Base-by-base conservation (phyloP, 805 yeast genomes). In the Kluyveromyces siamensis region DNA sequence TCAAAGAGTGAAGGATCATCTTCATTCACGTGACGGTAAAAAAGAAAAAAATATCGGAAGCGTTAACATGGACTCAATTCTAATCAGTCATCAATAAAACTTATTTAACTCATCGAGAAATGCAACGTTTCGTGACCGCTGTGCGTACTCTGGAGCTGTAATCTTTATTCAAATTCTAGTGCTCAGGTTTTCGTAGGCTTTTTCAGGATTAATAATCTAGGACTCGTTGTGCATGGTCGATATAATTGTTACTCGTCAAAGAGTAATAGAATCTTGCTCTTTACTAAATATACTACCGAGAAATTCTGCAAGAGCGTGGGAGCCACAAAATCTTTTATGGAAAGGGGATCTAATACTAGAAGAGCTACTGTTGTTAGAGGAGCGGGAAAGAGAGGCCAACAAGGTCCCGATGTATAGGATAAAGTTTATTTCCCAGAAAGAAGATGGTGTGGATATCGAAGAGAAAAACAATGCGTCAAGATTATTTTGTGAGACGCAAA, bases 231-330 rank as follows among this genome's bases (percentile, higher is more conserved):
- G 11, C 35, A 30, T 30, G 35, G 35, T 30, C 7, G 19, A 43
- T 43, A n/a, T 43, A 18, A n/a, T 43, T 13, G 33, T 38, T n/a
- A 43, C 45, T 13, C 45, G 33, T 35, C 45, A 33, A 19, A n/a
- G 27, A 43, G 39, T 43, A 16, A 43, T 43, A 35, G 39, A 43
- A 21, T 19, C 16, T 19, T 43, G 45, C 27, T 30, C 39, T n/a
- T 40, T 59, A 18, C 55, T 52, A 44, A 59, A 59, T 37, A 56
- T 55, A 8, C 45, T 57, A 27, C 63, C 63, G 42, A 48, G 56
- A 14, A 46, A 46, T 21, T 38, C 48, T 10, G 49, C 52, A 7
- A 11, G 38, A n/a, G 46, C 48, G 19, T 48, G 53, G 53, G 53
- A 50, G 37, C 50, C 50, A 2, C 53, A 50, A 37, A 51, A 53